phyloP scores from a whole-genome alignment of 139 green algal species.

The Edaphochlamys debaryana region DNA sequence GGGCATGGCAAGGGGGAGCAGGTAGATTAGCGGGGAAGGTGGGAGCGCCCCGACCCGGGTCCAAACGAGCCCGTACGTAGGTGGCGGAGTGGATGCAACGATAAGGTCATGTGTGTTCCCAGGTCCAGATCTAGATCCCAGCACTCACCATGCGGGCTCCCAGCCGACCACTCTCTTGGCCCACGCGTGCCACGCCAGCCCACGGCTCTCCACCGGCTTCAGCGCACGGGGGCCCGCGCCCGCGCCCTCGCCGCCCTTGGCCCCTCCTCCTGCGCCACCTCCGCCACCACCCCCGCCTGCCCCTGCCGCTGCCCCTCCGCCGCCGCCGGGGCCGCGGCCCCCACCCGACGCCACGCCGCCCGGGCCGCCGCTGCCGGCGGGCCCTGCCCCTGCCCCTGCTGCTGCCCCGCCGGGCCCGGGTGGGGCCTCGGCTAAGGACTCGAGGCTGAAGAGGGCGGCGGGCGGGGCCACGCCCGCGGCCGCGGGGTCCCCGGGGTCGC shows the following conservation, averaged over 20 bases:
- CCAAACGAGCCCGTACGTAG: no score
- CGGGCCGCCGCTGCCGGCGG: neutral
- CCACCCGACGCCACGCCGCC: no score
- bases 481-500: neutral
- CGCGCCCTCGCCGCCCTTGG: neutral
- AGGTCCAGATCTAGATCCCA: no score
- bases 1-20: neutral
- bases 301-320: neutral
- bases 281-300: neutral
- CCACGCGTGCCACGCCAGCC: conserved; percentile 75
- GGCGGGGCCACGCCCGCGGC: neutral
- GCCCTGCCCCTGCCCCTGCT: neutral
- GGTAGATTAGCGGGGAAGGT: neutral
- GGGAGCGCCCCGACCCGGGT: no score
- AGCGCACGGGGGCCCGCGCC: neutral
- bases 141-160: conserved; percentile 34
- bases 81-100: neutral
- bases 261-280: neutral
- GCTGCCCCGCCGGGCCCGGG: conserved; percentile 29
- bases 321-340: neutral
- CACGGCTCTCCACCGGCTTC: conserved; percentile 63
- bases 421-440: neutral
- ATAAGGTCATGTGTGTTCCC: neutral
- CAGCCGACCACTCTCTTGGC: conserved; percentile 53
- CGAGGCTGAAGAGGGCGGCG: neutral